Base-by-base conservation (phyloP, 345 rosid genomes). In the Combretum micranthum region DNA sequence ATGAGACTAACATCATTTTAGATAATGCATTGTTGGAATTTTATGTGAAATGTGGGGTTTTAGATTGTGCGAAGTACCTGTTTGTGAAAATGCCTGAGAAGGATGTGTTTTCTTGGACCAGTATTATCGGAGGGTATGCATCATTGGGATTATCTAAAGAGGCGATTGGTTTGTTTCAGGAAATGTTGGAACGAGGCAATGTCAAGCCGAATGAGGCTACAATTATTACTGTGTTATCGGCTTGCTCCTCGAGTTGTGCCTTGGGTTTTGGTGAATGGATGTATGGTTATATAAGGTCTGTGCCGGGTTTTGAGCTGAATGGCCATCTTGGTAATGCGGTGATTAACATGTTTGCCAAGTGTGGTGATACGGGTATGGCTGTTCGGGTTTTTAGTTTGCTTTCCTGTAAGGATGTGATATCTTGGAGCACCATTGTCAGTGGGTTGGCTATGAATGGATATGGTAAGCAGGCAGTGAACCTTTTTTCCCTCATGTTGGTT, bases 371-470 rank as follows among this genome's bases (percentile, higher is more conserved):
- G 61, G 61, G 16, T 21, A 44, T 21, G 51, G 72, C 72, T 4
- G 25, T 68, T 52, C 37, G 47, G 15, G 62, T 72, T 17, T 72
- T 58, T 47, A 43, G 52, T 42, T 52, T 15, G 53, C 52, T 68
- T 42, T 17, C 45, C 20, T 26, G 17, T 59, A 59, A 56, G 44
- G 76, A 72, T 53, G 9, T 43, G 14, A 63, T 72, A 49, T 55
- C 69, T 25, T 72, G 72, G 72, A 72, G 63, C 48, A 63, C 69
- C 13, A 15, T 72, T 13, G 63, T 55, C 15, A 59, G 69, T 25
- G 76, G 76, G 4, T 32, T 68, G 54, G 72, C 76, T 55, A 50
- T 68, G 77, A 64, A 52, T 16, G 77, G 77, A 18, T 21, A 26
- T 50, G 73, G 61, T 18, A 56, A 26, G 51, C 66, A 60, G 18